phyloP scores from a whole-genome alignment of 2,329 filamentous ascomycete species.

The Aspergillus hortae region DNA sequence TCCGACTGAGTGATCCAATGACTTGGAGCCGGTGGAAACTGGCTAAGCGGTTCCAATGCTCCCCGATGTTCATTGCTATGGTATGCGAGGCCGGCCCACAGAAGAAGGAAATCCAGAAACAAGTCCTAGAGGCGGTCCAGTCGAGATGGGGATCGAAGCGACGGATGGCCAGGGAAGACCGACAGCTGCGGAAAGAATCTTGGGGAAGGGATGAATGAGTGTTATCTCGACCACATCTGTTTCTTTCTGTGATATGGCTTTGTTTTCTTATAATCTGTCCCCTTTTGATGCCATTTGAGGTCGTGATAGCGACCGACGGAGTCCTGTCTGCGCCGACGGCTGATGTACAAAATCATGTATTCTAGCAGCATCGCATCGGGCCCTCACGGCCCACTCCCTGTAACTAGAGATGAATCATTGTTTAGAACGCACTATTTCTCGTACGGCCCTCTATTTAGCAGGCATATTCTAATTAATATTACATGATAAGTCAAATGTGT shows the following conservation, averaged over 20 bases:
- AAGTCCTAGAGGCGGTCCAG: constrained; percentile 53
- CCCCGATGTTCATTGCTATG: constrained; percentile 59
- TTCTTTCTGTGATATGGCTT: neutral
- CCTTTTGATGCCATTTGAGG: neutral
- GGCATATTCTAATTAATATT: neutral
- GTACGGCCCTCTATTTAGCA: neutral
- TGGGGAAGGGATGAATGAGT: constrained; percentile 58
- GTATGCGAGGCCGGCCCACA: constrained; percentile 52
- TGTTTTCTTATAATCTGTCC: neutral
- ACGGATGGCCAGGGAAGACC: constrained; percentile 59
- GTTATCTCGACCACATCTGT: neutral
- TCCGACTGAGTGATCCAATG: constrained; percentile 54
- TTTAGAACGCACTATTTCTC: neutral
- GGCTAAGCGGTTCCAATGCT: constrained; percentile 62
- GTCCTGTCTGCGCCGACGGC: neutral
- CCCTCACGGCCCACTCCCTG: neutral
- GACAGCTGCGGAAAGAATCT: constrained; percentile 55
- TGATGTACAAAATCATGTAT: neutral
- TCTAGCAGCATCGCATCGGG: neutral
- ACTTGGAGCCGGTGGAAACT: constrained; percentile 58
- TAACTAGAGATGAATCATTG: neutral
- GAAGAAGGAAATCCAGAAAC: constrained; percentile 46
- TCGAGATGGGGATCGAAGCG: constrained; percentile 59
- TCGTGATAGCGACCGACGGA: neutral
- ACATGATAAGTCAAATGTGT: neutral